phyloP scores from a whole-genome alignment of 2,329 filamentous ascomycete species.

The Penicillium fuscoglaucum region DNA sequence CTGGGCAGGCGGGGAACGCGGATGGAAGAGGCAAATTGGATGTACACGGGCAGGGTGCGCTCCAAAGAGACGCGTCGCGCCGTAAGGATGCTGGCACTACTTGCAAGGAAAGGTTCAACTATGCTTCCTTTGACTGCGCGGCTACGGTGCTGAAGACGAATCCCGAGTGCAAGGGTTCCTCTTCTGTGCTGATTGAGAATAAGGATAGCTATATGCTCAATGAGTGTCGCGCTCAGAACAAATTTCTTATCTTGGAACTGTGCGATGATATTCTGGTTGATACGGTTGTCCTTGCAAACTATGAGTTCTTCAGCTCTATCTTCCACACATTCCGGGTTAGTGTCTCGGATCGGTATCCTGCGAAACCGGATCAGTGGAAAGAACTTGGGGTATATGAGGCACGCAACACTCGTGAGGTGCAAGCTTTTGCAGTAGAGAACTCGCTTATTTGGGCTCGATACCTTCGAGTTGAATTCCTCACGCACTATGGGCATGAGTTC shows the following conservation, averaged over 20 bases:
- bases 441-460: constrained; percentile 96
- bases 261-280: constrained; percentile 86
- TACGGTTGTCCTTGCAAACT: constrained; percentile 95
- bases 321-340: constrained; percentile 87
- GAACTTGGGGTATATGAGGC: constrained; percentile 86
- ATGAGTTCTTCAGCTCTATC: constrained; percentile 98
- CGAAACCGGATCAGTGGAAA: constrained; percentile 89
- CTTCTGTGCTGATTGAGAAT: constrained; percentile 88
- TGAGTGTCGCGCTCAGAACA: constrained; percentile 81
- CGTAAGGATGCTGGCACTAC: constrained; percentile 95
- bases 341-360: constrained; percentile 91
- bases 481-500: constrained; percentile 93
- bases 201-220: constrained; percentile 99
- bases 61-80: constrained; percentile 59
- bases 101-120: constrained; percentile 96
- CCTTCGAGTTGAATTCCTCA: constrained; percentile 84
- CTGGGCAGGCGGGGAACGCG: constrained; percentile 13
- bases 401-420: constrained; percentile 87
- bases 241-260: constrained; percentile 91
- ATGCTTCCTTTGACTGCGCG: constrained; percentile 94
- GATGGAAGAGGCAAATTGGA: constrained; percentile 21
- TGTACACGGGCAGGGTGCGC: constrained; percentile 45
- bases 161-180: constrained; percentile 79
- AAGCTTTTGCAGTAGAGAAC: constrained; percentile 91
- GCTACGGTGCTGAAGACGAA: constrained; percentile 92